Conservation (phyloP, 257 asterid species). For the Salvia miltiorrhiza region DNA sequence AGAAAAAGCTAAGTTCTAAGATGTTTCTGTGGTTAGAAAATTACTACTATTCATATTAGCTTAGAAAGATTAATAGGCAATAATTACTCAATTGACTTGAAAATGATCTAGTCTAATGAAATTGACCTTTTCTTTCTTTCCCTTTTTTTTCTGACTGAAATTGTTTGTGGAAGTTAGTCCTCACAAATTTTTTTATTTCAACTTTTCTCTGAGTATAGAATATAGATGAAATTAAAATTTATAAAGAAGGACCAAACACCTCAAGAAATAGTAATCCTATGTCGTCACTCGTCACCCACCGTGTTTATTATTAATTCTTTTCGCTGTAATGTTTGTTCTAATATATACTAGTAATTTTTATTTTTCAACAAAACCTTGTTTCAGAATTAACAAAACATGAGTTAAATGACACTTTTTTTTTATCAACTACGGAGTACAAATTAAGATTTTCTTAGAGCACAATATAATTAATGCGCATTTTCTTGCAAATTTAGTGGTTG, state of each 20-base stretch:
- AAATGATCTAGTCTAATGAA: slow-evolving; percentile 8
- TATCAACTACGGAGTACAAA: not conserved
- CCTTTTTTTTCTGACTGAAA: not conserved
- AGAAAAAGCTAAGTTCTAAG: too few relatives aligned
- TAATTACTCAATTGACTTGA: slow-evolving; percentile 2
- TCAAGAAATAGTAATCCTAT: too few relatives aligned
- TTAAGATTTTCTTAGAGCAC: not conserved
- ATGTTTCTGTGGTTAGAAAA: too few relatives aligned
- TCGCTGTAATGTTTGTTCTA: too few relatives aligned
- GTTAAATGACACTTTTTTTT: slow-evolving; percentile 3
- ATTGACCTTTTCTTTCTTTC: not conserved
- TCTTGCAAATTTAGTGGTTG: slow-evolving; percentile 10
- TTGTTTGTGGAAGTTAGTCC: not conserved
- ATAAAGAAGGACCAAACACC: too few relatives aligned
- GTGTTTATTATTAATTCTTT: not conserved
- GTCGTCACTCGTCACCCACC: too few relatives aligned
- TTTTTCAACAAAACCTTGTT: not conserved
- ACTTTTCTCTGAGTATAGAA: too few relatives aligned
- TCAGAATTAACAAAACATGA: not conserved
- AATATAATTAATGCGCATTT: slow-evolving; percentile 10
- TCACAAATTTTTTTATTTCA: too few relatives aligned
- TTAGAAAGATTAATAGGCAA: not conserved
- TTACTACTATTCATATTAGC: too few relatives aligned
- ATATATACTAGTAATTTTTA: not conserved
- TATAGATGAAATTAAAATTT: too few relatives aligned